Conservation (phyloP, 257 asterid species). For the Salvia splendens region DNA sequence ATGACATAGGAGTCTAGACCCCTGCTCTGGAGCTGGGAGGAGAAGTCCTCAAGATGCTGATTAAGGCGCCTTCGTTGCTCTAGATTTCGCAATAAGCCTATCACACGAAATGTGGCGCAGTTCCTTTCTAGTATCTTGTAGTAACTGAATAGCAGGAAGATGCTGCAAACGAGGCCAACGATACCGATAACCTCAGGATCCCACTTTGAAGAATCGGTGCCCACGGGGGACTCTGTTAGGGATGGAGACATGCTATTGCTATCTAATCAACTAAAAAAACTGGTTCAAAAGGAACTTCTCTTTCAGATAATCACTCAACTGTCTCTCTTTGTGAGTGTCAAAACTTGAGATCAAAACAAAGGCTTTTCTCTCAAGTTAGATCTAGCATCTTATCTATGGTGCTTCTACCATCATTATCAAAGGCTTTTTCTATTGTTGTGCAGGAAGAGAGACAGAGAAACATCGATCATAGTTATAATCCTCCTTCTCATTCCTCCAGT, state of each 20-base stretch:
- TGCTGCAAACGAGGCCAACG: conserved; percentile 49
- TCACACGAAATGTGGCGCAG: conserved; percentile 31
- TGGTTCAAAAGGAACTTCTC: background rate
- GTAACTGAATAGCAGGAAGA: conserved; percentile 49
- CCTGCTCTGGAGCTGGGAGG: conserved; percentile 55
- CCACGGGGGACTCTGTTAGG: conserved; percentile 33
- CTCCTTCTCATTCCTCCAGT: too few relatives aligned
- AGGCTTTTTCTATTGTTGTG: too few relatives aligned
- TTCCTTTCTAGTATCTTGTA: conserved; percentile 45
- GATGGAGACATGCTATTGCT: conserved; percentile 41
- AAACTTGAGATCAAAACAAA: conserved; percentile 16
- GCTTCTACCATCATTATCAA: too few relatives aligned
- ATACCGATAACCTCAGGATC: conserved; percentile 51
- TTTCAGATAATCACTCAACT: background rate
- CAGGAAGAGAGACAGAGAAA: too few relatives aligned
- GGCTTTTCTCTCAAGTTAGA: too few relatives aligned
- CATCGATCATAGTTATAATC: too few relatives aligned
- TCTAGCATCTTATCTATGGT: too few relatives aligned
- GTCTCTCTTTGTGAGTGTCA: background rate
- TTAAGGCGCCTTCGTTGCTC: conserved; percentile 44
- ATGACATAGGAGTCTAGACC: conserved; percentile 53
- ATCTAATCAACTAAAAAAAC: background rate
- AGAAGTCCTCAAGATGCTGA: conserved; percentile 47
- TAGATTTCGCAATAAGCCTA: conserved; percentile 31
- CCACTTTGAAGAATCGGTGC: conserved; percentile 42